Percentiles rank a stretch among this genome's conserved stretches.
Conservation (phyloP, 2,329 filamentous ascomycete genomes). For the Fusarium sp. region DNA sequence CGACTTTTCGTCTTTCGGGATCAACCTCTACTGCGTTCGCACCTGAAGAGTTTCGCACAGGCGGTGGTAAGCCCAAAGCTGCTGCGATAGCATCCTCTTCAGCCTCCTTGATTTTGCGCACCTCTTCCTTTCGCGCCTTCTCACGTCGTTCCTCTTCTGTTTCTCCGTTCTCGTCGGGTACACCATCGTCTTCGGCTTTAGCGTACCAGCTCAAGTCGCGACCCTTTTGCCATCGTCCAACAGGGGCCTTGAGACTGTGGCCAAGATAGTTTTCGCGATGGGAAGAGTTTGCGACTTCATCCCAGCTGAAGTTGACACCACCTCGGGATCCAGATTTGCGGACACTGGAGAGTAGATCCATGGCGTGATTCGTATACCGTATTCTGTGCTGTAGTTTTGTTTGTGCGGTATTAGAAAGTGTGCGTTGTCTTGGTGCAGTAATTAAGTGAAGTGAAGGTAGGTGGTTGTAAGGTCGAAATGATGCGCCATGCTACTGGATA, state of each 20-base stretch:
- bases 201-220: constrained; percentile 74
- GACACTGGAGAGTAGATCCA: constrained; percentile 94
- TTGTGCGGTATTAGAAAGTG: neutral
- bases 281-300: constrained; percentile 85
- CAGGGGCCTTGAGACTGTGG: constrained; percentile 90
- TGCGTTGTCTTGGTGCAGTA: neutral
- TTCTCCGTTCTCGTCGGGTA: constrained; percentile 61
- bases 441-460: neutral
- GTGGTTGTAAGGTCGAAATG: constrained; percentile 8
- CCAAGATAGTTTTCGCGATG: constrained; percentile 93
- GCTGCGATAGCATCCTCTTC: constrained; percentile 91
- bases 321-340: constrained; percentile 92
- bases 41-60: constrained; percentile 67
- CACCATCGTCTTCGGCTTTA: constrained; percentile 60
- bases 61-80: constrained; percentile 82
- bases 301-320: constrained; percentile 96
- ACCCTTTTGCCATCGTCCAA: constrained; percentile 90
- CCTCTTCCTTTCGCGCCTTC: constrained; percentile 78
- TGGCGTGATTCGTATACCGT: constrained; percentile 51
- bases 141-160: constrained; percentile 68
- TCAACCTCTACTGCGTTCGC: constrained; percentile 77
- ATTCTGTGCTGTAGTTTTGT: neutral
- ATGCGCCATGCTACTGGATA: constrained; percentile 25
- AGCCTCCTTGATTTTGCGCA: constrained; percentile 85
- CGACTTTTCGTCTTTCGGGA: constrained; percentile 51